Conservation (phyloP, 1,284 basidiomycete species). For the Moesziomyces aphidis region DNA sequence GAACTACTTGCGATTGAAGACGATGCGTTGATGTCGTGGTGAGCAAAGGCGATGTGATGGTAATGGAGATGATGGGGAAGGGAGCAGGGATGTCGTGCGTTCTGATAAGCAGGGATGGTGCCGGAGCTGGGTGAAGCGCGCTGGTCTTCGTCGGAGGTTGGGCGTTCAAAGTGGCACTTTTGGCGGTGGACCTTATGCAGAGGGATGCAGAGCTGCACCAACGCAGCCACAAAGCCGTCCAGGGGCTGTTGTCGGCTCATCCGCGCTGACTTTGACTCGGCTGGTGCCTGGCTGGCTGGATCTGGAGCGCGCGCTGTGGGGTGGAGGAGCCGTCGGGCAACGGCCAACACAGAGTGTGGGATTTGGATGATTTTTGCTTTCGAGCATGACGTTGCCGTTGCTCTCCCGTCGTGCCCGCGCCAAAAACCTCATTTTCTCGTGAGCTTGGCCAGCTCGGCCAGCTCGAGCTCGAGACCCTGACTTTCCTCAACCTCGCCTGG, state of each 20-base stretch:
- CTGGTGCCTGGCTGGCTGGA: too few species aligned
- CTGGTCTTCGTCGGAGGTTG: neutral
- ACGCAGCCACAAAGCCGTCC: too few species aligned
- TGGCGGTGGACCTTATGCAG: neutral
- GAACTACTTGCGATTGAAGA: too few species aligned
- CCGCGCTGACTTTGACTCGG: too few species aligned
- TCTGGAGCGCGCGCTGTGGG: neutral
- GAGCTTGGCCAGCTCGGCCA: too few species aligned
- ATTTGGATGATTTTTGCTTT: neutral
- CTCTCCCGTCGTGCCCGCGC: neutral
- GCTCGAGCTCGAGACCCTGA: too few species aligned
- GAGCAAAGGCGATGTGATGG: too few species aligned
- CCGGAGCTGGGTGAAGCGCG: neutral
- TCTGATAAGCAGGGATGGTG: neutral
- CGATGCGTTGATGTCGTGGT: too few species aligned
- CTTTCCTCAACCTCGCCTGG: too few species aligned
- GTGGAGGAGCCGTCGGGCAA: neutral
- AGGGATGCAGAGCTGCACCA: neutral
- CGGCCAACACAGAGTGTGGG: too few species aligned
- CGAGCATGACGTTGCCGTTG: neutral
- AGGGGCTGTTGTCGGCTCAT: too few species aligned
- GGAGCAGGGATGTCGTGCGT: neutral
- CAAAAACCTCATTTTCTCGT: too few species aligned
- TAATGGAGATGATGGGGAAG: neutral
- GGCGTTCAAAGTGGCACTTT: neutral